Evolutionary conservation across 805 yeast genomes (phyloP).

Genomic region (Ogataea ganodermae): DNA sequence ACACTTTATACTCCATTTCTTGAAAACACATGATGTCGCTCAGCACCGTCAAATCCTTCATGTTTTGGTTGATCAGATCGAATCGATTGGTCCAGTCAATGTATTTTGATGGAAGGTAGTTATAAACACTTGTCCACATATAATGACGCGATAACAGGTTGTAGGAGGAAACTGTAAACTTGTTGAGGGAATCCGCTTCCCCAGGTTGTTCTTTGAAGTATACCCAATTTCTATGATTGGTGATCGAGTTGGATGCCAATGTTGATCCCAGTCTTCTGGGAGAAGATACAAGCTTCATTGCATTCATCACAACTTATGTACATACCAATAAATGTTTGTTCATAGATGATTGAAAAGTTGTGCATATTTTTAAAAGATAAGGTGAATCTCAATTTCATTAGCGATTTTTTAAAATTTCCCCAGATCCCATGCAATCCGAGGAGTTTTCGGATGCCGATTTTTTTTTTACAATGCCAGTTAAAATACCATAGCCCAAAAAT

Average conservation of each 20-base stretch:
- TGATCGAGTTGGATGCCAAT: conserved; percentile 19
- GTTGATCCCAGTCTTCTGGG: conserved; percentile 7
- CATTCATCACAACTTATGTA: background rate
- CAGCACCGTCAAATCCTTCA: conserved; percentile 33
- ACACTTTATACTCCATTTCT: conserved; percentile 37
- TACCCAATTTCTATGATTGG: conserved; percentile 26
- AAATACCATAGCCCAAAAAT: background rate
- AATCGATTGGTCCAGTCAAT: conserved; percentile 54
- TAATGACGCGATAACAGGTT: conserved; percentile 46
- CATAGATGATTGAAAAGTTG: no score
- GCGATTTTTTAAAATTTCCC: background rate
- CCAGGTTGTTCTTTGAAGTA: conserved; percentile 7
- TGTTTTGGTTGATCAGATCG: conserved; percentile 41
- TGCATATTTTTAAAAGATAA: background rate
- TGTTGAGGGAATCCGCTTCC: conserved; percentile 5
- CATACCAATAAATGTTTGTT: background rate
- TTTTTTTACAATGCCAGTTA: background rate
- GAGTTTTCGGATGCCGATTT: background rate
- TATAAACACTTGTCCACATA: conserved; percentile 59
- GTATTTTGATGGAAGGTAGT: conserved; percentile 47
- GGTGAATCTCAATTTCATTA: background rate
- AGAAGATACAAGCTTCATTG: background rate
- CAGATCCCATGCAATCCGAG: background rate
- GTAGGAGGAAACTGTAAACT: conserved; percentile 36
- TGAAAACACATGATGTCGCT: conserved; percentile 60